Percentiles rank a stretch among this genome's conserved stretches.
Evolutionary conservation across 208 protist species (phyloP).

Genomic region (Acanthamoeba healyi): DNA sequence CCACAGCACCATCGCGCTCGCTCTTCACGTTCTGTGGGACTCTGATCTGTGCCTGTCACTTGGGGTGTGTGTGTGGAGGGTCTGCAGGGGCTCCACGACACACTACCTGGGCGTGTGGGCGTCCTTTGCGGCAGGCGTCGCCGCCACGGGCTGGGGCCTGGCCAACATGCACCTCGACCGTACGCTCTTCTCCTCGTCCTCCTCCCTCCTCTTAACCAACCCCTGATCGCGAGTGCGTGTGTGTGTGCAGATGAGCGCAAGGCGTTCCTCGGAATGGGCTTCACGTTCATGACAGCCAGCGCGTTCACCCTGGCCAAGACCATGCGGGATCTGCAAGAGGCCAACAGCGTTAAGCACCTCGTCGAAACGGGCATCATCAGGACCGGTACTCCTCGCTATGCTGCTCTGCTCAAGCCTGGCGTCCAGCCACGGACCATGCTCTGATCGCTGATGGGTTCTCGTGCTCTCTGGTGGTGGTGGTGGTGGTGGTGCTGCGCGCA

Average conservation of each 20-base stretch:
- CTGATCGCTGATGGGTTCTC: no score
- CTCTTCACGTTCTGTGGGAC: no score
- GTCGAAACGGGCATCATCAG: neutral
- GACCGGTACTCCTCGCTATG: neutral
- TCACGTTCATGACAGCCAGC: slow-evolving; percentile 29
- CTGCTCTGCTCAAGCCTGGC: no score
- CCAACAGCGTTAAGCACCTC: neutral
- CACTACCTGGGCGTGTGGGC: slow-evolving; percentile 39
- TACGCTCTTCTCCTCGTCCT: neutral
- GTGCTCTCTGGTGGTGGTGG: no score
- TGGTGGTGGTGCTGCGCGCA: no score
- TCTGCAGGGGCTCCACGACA: neutral
- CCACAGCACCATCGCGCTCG: no score
- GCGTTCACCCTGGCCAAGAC: slow-evolving; percentile 43
- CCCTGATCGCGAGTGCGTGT: neutral
- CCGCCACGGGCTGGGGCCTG: neutral
- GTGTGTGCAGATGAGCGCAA: neutral
- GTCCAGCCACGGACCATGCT: no score
- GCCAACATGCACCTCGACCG: slow-evolving; percentile 6
- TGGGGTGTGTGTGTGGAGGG: no score
- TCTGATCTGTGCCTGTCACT: no score
- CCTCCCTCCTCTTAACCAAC: neutral
- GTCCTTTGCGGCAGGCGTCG: neutral
- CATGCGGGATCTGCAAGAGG: neutral
- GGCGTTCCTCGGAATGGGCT: neutral